Percentiles rank a stretch among this genome's conserved stretches.
These are phyloP conservation scores for Phytophthora aleatoria DNA, from an alignment of 352 stramenopile genomes.

Conservation along the genomic window DNA sequence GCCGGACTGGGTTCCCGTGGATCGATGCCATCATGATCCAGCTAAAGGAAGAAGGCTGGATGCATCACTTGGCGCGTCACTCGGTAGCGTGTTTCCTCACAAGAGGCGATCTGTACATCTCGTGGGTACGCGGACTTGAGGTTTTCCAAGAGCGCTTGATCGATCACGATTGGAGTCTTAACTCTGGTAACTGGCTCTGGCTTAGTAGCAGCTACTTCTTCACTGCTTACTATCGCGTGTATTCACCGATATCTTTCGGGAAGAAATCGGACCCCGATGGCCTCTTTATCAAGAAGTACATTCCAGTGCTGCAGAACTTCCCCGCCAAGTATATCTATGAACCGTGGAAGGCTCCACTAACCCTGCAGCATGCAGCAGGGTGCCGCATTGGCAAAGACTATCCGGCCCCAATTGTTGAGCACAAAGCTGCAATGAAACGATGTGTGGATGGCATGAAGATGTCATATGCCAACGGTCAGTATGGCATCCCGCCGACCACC, in stretches of 20 bases:
- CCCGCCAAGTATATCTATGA: slow-evolving; percentile 98
- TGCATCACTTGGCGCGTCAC: slow-evolving; percentile 91
- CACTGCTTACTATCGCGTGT: slow-evolving; percentile 97
- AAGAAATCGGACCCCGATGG: slow-evolving; percentile 96
- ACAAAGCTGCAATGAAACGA: slow-evolving; percentile 88
- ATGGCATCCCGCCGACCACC: slow-evolving; percentile 26
- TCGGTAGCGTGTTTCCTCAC: slow-evolving; percentile 98
- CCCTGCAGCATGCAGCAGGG: slow-evolving; percentile 78
- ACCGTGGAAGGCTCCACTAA: slow-evolving; percentile 94
- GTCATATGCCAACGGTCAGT: slow-evolving; percentile 72
- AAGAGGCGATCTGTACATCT: slow-evolving; percentile 95
- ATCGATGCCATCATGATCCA: slow-evolving; percentile 98
- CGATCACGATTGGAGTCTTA: slow-evolving; percentile 97
- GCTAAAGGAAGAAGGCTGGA: slow-evolving; percentile 89
- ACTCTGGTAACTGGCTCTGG: slow-evolving; percentile 98
- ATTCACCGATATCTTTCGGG: slow-evolving; percentile 92
- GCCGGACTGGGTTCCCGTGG: slow-evolving; percentile 96
- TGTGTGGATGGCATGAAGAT: slow-evolving; percentile 91
- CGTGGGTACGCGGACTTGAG: slow-evolving; percentile 92
- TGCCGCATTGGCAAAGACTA: slow-evolving; percentile 94
- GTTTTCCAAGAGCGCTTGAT: slow-evolving; percentile 94
- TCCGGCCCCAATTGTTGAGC: slow-evolving; percentile 94
- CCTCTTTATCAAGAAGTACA: slow-evolving; percentile 92
- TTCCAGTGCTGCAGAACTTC: slow-evolving; percentile 91
- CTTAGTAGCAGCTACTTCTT: slow-evolving; percentile 96